phyloP scores from a whole-genome alignment of 257 asterid genomes.

The Handroanthus guayacan region DNA sequence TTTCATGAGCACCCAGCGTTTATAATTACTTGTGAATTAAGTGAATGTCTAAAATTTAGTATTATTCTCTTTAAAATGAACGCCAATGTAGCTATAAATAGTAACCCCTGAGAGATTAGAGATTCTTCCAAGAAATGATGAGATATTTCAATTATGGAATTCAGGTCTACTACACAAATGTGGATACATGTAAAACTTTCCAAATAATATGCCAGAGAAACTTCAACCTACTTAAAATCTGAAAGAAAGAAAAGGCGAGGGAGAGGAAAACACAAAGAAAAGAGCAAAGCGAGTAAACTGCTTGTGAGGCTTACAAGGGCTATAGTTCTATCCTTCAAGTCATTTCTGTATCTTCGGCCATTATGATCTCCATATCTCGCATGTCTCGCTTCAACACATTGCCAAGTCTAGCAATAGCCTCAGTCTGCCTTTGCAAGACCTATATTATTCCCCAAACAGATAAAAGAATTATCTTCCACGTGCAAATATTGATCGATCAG shows the following conservation, averaged over 20 bases:
- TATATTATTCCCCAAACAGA: conserved; percentile 34
- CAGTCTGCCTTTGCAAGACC: conserved; percentile 96
- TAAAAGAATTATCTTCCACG: neutral
- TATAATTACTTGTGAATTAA: no score
- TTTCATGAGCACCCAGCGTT: no score
- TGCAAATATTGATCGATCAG: neutral
- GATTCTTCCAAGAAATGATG: neutral
- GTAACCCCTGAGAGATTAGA: conserved; percentile 7
- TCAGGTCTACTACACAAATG: neutral
- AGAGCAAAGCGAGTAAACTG: neutral
- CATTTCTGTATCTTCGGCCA: conserved; percentile 85
- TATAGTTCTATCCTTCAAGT: conserved; percentile 37
- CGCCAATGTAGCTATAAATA: neutral
- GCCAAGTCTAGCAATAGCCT: conserved; percentile 87
- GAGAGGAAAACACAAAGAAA: neutral
- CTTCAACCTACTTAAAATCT: neutral
- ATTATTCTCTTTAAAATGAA: conserved; percentile 1
- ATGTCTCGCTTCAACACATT: conserved; percentile 83
- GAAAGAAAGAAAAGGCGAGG: neutral
- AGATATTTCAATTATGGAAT: neutral
- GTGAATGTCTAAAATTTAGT: no score
- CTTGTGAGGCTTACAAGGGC: neutral
- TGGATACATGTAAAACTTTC: neutral
- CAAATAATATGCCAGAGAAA: neutral
- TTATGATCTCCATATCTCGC: conserved; percentile 90